Conservation (phyloP, 768 basidiomycete species). For the Leucosporidium yakuticum region DNA sequence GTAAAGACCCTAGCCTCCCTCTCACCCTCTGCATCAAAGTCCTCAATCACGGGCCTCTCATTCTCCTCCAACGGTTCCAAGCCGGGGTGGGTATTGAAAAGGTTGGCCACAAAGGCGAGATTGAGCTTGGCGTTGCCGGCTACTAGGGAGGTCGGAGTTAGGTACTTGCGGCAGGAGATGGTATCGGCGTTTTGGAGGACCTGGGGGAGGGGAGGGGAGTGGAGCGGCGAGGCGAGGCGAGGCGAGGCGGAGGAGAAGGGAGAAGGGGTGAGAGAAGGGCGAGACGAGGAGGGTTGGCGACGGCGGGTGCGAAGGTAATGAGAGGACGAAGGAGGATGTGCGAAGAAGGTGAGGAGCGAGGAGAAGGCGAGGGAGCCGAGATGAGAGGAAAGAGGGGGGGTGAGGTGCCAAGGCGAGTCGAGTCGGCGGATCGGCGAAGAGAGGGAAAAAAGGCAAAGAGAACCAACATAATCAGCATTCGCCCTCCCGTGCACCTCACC, state of each 20-base stretch:
- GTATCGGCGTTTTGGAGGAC: conserved; percentile 87
- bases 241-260: too few species aligned
- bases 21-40: conserved; percentile 98
- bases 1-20: conserved; percentile 97
- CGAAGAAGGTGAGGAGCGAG: too few species aligned
- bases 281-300: background rate
- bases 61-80: conserved; percentile 88
- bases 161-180: conserved; percentile 92
- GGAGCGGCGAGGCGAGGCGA: background rate
- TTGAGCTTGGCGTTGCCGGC: conserved; percentile 95
- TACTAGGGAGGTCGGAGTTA: conserved; percentile 83
- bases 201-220: conserved; percentile 38
- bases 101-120: conserved; percentile 94
- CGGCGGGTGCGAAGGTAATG: background rate
- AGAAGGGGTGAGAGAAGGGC: background rate
- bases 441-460: too few species aligned
- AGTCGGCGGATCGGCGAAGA: too few species aligned
- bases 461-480: too few species aligned
- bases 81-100: conserved; percentile 96
- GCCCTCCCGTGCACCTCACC: too few species aligned
- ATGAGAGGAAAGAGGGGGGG: too few species aligned
- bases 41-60: conserved; percentile 89
- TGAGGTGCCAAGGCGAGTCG: too few species aligned
- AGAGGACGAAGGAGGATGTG: too few species aligned
- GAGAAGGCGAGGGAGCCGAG: too few species aligned